Base-by-base conservation (phyloP, 768 basidiomycete species). In the Suillus subalutaceus region DNA sequence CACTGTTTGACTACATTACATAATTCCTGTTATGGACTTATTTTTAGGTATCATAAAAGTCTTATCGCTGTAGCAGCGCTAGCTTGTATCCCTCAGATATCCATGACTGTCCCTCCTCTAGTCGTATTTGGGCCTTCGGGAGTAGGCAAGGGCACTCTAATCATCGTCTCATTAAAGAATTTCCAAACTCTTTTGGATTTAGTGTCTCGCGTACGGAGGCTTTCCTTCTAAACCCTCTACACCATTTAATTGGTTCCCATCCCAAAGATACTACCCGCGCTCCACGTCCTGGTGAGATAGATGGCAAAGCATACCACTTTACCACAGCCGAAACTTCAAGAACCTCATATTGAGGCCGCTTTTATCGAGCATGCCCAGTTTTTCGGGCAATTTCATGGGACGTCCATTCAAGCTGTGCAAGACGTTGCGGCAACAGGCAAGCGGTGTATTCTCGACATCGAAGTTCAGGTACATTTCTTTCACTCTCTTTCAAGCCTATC, bases 291-390 rank as follows among this genome's bases (percentile, higher is more conserved):
- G 94, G 93, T 20, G 97, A 98, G 71, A 79, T 79, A 37, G 82
- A 95, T 74, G 95, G 95, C 61, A 85, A 86, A 70, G 89, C 94
- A 67, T 99, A 99, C 78, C 86, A 95, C 77, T 99, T 97, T 72
- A 89, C 94, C 15, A 80, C 85, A 15, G 79, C 80, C 37, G 86
- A 90, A 79, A 76, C 26, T 99, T 99, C 81, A 84, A 83, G 70
- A 79, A 84, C 32, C 85, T 97, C 69, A 84, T 94, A 56, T 75
- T 20, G 79, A 88, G 32, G 83, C 85, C 63, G 94, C 91, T 23
- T 98, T 99, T 78, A 91, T 99, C 69, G 97, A 99, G 79, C 87
- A 94, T 71, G 95, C 97, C 18, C 89, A 97, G 77, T 99, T 97
- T n/a, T 79, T 94, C 92, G 1, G 88, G 90, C 30, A 97, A 98